Percentiles rank a stretch among this genome's conserved stretches.
phyloP scores from a whole-genome alignment of 2,329 filamentous ascomycete species.

The Aspergillus floridensis region DNA sequence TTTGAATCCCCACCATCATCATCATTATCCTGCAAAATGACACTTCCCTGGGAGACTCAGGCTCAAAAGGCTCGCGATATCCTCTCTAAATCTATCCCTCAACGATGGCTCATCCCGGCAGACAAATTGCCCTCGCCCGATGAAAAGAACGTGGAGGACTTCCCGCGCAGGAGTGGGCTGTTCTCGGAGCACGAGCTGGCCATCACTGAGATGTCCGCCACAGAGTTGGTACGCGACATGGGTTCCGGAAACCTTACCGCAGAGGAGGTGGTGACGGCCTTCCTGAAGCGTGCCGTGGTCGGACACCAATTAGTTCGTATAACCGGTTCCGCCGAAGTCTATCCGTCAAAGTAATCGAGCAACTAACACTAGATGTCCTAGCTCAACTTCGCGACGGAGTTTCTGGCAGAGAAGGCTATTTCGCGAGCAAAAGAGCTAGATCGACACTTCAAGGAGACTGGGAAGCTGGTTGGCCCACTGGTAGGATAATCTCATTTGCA shows the following conservation, averaged over 20 bases:
- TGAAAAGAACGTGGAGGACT: slow-evolving; percentile 30
- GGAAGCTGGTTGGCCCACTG: slow-evolving; percentile 49
- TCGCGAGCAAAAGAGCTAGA: slow-evolving; percentile 34
- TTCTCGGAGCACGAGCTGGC: slow-evolving; percentile 49
- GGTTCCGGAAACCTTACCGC: slow-evolving; percentile 26
- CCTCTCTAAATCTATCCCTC: slow-evolving; percentile 33
- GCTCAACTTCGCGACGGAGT: slow-evolving; percentile 40
- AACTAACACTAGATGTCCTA: slow-evolving; percentile 8
- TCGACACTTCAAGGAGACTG: slow-evolving; percentile 30
- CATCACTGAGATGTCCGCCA: slow-evolving; percentile 50
- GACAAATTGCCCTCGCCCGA: slow-evolving; percentile 28
- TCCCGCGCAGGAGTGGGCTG: slow-evolving; percentile 46
- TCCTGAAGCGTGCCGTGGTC: slow-evolving; percentile 33
- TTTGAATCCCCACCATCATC: not conserved
- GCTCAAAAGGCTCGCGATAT: slow-evolving; percentile 35
- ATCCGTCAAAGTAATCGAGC: not conserved
- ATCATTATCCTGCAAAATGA: slow-evolving; percentile 16
- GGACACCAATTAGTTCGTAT: slow-evolving; percentile 33
- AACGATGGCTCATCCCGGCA: slow-evolving; percentile 33
- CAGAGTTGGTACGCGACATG: slow-evolving; percentile 29
- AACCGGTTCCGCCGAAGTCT: not conserved
- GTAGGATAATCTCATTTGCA: slow-evolving; percentile 14
- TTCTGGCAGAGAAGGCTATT: slow-evolving; percentile 37
- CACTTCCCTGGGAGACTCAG: slow-evolving; percentile 30
- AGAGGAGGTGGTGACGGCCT: slow-evolving; percentile 33